Conservation (phyloP, 306 rosid species). For the apple (Malus domestica) region DNA sequence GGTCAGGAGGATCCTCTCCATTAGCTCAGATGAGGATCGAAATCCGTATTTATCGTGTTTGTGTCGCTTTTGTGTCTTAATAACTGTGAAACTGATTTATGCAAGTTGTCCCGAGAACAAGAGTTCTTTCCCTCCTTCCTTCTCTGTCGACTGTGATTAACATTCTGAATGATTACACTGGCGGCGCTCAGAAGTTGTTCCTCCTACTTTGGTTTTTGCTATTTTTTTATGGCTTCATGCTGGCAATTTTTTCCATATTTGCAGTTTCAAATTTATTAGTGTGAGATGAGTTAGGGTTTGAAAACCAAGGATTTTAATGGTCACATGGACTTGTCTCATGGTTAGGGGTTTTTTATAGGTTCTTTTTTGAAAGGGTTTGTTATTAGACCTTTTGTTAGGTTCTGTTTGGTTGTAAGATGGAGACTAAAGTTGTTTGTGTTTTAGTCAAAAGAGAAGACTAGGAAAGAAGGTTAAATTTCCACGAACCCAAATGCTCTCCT, state of each 20-base stretch:
- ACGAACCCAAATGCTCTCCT: not conserved
- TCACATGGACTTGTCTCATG: constrained; percentile 78
- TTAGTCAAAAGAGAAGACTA: not conserved
- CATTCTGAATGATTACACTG: constrained; percentile 73
- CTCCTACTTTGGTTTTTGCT: constrained; percentile 40
- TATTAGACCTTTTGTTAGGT: constrained; percentile 1
- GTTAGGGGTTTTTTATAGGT: constrained; percentile 15
- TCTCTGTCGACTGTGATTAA: constrained; percentile 35
- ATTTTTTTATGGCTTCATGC: not conserved
- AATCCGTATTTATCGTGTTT: no score
- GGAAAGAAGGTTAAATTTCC: not conserved
- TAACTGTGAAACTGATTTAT: not conserved
- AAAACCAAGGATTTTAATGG: constrained; percentile 40
- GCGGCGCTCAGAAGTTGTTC: constrained; percentile 85
- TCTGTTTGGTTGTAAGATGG: constrained; percentile 22
- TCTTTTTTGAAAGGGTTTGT: not conserved
- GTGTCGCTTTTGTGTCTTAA: no score
- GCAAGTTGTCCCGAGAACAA: not conserved
- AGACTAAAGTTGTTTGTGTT: constrained; percentile 8
- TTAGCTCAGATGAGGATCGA: no score
- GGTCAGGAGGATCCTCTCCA: no score
- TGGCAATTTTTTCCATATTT: not conserved
- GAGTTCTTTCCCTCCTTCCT: not conserved
- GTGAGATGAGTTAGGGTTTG: constrained; percentile 24
- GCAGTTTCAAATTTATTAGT: not conserved